Evolutionary conservation across 73 alveolate genomes (phyloP).

Genomic region (Tetrahymena malaccensis): DNA sequence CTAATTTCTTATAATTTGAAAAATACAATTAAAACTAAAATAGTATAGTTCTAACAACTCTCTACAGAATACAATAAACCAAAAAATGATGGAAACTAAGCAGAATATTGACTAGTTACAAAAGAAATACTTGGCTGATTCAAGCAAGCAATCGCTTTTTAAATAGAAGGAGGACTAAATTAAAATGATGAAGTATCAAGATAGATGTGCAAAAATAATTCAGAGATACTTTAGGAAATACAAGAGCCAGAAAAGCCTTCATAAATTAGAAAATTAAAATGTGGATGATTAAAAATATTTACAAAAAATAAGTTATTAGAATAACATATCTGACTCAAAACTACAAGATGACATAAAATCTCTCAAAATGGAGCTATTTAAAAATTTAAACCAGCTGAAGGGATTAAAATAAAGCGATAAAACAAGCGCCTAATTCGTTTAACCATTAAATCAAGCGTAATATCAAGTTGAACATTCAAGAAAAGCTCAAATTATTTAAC

Average conservation of each 20-base stretch:
- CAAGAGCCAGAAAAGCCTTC: neutral
- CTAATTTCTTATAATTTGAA: neutral
- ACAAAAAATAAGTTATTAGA: neutral
- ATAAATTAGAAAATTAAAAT: neutral
- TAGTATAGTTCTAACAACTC: neutral
- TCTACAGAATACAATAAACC: neutral
- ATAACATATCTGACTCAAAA: neutral
- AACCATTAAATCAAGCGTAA: neutral
- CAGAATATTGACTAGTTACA: neutral
- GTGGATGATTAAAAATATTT: neutral
- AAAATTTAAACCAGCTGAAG: neutral
- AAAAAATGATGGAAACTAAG: neutral
- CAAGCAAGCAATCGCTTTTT: neutral
- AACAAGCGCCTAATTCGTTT: neutral
- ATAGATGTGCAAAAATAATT: neutral
- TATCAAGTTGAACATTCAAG: neutral
- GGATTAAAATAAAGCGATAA: neutral
- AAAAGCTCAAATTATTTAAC: neutral
- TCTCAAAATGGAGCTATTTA: neutral
- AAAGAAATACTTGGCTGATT: neutral
- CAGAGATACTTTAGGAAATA: neutral
- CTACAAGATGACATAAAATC: neutral
- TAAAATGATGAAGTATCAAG: neutral
- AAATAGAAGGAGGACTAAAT: neutral
- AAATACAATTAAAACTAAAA: neutral